Base-by-base conservation (phyloP, 1,284 basidiomycete genomes). In the Austropuccinia psidii region DNA sequence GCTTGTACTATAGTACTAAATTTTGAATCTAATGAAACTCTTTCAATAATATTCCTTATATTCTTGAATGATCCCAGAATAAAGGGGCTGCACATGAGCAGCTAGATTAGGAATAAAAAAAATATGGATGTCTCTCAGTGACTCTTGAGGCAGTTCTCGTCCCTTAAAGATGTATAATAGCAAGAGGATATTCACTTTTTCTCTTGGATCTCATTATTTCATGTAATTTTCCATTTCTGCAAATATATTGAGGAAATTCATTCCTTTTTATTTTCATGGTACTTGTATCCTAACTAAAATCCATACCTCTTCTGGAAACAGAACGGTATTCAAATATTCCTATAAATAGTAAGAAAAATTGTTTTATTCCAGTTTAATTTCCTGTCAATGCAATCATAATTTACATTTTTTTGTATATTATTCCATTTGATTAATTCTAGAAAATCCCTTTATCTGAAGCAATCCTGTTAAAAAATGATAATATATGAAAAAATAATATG, bases 371-470 rank as follows among this genome's bases (percentile, higher is more conserved):
- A 58, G 29, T 29, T 8, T 52, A 6, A 35, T 69, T 69, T 29
- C 39, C 29, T 21, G 67, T 35, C 0, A 60, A 21, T 1, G 31
- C 67, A 49, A 69, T 21, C 27, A 54, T 69, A 3, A 69, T 4
- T 15, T 45, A 17, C 15, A 54, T 47, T 33, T 69, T 69, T 5
- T 43, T 29, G 31, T 43, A 19, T 37, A 58, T 57, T 9, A 55
- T 11, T 1, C 67, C 67, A 27, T 58, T 29, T 0, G 7, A 15
- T 49, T 60, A 11, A 11, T 58, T 33, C 29, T 29, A 39, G 7
- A 54, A 52, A 4, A 69, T 27, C 31, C 54, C 54, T 29, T 24
- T 58, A 49, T 69, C 67, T n/a, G 67, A 54, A 43, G 67, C 52
- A 39, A 69, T 58, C 4, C 67, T 69, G 31, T n/a, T 6, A 39